phyloP scores from a whole-genome alignment of 805 yeast species.

The Yarrowia sp. region DNA sequence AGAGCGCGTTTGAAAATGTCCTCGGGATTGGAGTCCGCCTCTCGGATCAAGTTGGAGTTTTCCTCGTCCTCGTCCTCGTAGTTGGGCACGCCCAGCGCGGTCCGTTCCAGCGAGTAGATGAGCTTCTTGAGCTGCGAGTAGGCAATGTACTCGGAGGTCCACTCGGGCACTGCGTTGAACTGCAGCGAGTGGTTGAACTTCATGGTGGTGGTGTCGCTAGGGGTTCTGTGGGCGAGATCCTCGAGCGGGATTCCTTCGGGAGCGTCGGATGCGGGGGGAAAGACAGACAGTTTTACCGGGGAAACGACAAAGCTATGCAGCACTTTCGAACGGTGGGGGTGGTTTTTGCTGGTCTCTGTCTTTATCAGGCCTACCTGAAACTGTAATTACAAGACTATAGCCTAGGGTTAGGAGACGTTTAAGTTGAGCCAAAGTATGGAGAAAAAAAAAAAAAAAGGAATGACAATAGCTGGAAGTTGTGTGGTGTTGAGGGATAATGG shows the following conservation, averaged over 20 bases:
- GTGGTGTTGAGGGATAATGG: too few relatives aligned
- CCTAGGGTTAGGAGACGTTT: conserved; percentile 12
- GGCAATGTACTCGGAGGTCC: conserved; percentile 92
- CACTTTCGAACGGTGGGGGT: conserved; percentile 25
- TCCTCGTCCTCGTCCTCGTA: conserved; percentile 43
- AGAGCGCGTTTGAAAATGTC: conserved; percentile 72
- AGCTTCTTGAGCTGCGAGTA: conserved; percentile 86
- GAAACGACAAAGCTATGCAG: conserved; percentile 31
- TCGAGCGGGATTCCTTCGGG: conserved; percentile 39
- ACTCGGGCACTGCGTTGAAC: conserved; percentile 97
- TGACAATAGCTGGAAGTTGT: too few relatives aligned
- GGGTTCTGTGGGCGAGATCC: conserved; percentile 28
- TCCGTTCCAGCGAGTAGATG: conserved; percentile 82
- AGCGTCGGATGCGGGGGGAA: conserved; percentile 4
- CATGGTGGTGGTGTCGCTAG: conserved; percentile 56
- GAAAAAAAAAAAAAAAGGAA: background rate
- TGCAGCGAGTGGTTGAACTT: conserved; percentile 94
- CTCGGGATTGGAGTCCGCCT: conserved; percentile 57
- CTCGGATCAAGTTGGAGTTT: conserved; percentile 47
- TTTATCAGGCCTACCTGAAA: conserved; percentile 19
- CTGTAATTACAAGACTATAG: conserved; percentile 9
- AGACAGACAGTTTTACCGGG: conserved; percentile 14
- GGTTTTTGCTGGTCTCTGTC: conserved; percentile 33
- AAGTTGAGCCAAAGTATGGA: conserved; percentile 11
- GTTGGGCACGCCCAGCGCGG: conserved; percentile 49